Base-by-base conservation (phyloP, 2,329 filamentous ascomycete species). In the Neophaeococcomyces mojaviensis region DNA sequence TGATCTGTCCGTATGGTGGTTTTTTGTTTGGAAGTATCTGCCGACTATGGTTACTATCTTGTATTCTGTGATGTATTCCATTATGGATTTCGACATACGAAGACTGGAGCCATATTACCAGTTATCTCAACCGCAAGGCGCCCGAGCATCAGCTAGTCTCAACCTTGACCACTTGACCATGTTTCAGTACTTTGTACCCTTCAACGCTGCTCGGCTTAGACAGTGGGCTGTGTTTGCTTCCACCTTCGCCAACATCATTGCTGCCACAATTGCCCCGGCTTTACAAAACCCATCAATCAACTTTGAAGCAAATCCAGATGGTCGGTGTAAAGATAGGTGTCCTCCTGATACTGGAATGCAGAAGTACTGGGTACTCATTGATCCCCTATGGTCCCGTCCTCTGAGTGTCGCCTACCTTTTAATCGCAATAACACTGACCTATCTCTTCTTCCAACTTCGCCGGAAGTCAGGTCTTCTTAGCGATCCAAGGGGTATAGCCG, bases 41-140 rank as follows among this genome's bases (percentile, higher is more conserved):
- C 69, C 47, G 52, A 69, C 71, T 10, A 61, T 73, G 39, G 56
- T 70, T n/a, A 66, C 70, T 28, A 68, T 74, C 39, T 63, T 63
- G 18, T 74, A 71, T 47, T 69, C 71, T 37, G 68, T 73, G 10
- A 51, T 72, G 10, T 73, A 70, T 67, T 70, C 72, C 47, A 68
- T 73, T 49, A 64, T 68, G 22, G 70, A 73, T 49, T 74, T 69
- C 40, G 70, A 74, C 32, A 68, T 72, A 38, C 71, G 72, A 51
- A 66, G 70, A n/a, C 54, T 74, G 24, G 70, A 73, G 48, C 70
- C 70, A 4, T 74, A 67, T 49, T 74, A 73, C 48, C 70, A 65
- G 45, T 53, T 65, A 7, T 64, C 63, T 3, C 60, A 59, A 44
- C 58, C 57, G 12, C 55, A 53, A 12, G 63, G 63, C 3, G 61